A percentile compares a stretch with the other conserved stretches of the same genome.
These are phyloP conservation scores for Beauveria scarabaeidicola DNA, from an alignment of 2,329 filamentous ascomycete genomes.

Conservation along the genomic window DNA sequence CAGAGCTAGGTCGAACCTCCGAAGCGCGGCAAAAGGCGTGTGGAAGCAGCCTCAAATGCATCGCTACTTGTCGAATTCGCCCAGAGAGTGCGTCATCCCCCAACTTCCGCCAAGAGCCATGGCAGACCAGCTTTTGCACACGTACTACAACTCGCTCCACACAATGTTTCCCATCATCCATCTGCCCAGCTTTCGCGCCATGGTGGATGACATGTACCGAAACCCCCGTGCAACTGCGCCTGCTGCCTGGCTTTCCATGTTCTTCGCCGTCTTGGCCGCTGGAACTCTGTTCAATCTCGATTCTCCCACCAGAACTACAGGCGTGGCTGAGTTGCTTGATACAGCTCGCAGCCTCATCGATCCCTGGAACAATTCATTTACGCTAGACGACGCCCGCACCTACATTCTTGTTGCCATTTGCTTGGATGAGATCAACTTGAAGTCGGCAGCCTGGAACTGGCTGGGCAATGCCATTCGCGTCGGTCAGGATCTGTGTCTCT, in stretches of 20 bases:
- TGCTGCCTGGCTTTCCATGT: slow-evolving; percentile 66
- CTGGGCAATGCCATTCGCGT: slow-evolving; percentile 70
- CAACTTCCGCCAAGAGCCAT: slow-evolving; percentile 61
- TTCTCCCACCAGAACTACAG: slow-evolving; percentile 39
- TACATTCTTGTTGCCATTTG: slow-evolving; percentile 69
- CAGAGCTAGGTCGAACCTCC: slow-evolving; percentile 62
- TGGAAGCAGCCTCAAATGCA: slow-evolving; percentile 69
- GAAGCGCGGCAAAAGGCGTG: slow-evolving; percentile 66
- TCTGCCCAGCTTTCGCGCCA: slow-evolving; percentile 72
- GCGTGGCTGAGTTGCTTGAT: slow-evolving; percentile 59
- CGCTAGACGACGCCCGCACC: slow-evolving; percentile 65
- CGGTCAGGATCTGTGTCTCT: slow-evolving; percentile 75
- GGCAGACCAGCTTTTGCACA: slow-evolving; percentile 63
- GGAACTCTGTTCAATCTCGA: slow-evolving; percentile 65
- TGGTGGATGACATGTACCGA: slow-evolving; percentile 70
- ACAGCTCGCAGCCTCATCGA: slow-evolving; percentile 62
- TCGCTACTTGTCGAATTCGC: slow-evolving; percentile 40
- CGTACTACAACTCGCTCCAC: slow-evolving; percentile 72
- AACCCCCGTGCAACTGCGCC: slow-evolving; percentile 51
- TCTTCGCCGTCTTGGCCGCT: slow-evolving; percentile 77
- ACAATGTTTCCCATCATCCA: slow-evolving; percentile 77
- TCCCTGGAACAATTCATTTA: slow-evolving; percentile 72
- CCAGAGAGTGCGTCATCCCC: slow-evolving; percentile 47
- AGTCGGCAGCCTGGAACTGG: slow-evolving; percentile 80
- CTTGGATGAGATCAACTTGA: slow-evolving; percentile 77